Evolutionary conservation across 192 early-diverging fungal genomes (phyloP).

Genomic region (Umbelopsis sp.): DNA sequence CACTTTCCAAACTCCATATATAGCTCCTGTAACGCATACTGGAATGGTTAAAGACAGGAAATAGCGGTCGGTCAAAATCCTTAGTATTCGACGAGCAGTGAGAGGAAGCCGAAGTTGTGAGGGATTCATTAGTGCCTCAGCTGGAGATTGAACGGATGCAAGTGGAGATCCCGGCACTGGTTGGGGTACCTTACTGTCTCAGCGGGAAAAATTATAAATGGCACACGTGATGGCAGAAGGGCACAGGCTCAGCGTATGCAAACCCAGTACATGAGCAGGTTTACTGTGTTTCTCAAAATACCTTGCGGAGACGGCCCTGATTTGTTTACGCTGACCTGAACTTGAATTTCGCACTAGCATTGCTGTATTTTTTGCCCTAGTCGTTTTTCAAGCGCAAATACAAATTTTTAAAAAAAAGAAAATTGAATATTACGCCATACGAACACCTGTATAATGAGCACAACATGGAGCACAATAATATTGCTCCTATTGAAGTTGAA

Average conservation of each 20-base stretch:
- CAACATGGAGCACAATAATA: too few species aligned
- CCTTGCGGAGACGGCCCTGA: too few species aligned
- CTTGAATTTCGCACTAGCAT: too few species aligned
- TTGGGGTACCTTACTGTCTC: background rate
- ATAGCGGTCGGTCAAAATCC: constrained; percentile 22
- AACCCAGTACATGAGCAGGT: background rate
- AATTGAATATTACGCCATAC: too few species aligned
- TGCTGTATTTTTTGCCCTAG: too few species aligned
- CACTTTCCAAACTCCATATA: constrained; percentile 4
- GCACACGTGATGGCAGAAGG: background rate
- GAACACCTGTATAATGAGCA: too few species aligned
- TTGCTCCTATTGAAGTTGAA: too few species aligned
- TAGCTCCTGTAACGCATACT: background rate
- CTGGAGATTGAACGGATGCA: background rate
- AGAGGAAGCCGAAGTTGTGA: constrained; percentile 16
- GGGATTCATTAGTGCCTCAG: background rate
- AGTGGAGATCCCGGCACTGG: background rate
- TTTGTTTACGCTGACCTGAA: too few species aligned
- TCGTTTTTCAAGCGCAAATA: too few species aligned
- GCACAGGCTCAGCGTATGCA: background rate
- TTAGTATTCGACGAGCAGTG: constrained; percentile 16
- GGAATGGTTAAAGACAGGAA: constrained; percentile 11
- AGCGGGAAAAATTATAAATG: background rate
- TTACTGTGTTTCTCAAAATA: too few species aligned
- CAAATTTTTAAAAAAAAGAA: too few species aligned